These are phyloP conservation scores for Fusarium oxysporum DNA, from an alignment of 2,329 filamentous ascomycete species.

Conservation along the genomic window DNA sequence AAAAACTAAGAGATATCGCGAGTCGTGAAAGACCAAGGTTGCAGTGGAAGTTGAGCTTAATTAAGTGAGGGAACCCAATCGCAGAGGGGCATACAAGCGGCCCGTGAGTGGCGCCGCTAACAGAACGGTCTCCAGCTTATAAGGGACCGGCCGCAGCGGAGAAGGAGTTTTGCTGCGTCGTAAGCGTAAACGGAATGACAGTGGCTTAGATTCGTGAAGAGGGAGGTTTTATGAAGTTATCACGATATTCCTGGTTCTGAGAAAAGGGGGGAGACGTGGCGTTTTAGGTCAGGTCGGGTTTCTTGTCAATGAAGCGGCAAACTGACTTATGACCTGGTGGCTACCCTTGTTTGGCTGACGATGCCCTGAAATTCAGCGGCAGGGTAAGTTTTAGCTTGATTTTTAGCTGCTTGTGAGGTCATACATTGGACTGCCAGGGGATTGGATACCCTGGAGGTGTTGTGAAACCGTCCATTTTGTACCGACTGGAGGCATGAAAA, in stretches of 20 bases:
- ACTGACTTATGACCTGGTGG: constrained; percentile 19
- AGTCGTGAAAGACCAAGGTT: not conserved
- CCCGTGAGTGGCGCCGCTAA: constrained; percentile 37
- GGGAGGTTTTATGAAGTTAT: constrained; percentile 22
- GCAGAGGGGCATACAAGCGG: constrained; percentile 25
- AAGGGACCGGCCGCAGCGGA: constrained; percentile 31
- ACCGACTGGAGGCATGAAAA: not conserved
- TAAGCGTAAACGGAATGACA: constrained; percentile 22
- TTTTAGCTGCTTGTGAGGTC: constrained; percentile 39
- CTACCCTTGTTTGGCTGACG: constrained; percentile 21
- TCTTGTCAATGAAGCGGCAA: constrained; percentile 1
- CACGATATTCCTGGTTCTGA: not conserved
- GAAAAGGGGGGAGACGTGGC: constrained; percentile 11
- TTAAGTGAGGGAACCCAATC: constrained; percentile 1
- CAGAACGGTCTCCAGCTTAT: constrained; percentile 33
- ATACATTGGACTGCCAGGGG: constrained; percentile 18
- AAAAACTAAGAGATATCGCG: not conserved
- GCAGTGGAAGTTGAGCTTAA: constrained; percentile 5
- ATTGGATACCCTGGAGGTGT: constrained; percentile 22
- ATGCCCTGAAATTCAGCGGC: constrained; percentile 35
- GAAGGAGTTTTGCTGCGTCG: constrained; percentile 22
- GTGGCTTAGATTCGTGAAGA: constrained; percentile 15
- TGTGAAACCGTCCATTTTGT: not conserved
- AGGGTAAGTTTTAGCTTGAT: constrained; percentile 24
- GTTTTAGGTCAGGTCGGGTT: constrained; percentile 9